phyloP scores from a whole-genome alignment of 2,329 filamentous ascomycete genomes.

The Diatrype stigma region DNA sequence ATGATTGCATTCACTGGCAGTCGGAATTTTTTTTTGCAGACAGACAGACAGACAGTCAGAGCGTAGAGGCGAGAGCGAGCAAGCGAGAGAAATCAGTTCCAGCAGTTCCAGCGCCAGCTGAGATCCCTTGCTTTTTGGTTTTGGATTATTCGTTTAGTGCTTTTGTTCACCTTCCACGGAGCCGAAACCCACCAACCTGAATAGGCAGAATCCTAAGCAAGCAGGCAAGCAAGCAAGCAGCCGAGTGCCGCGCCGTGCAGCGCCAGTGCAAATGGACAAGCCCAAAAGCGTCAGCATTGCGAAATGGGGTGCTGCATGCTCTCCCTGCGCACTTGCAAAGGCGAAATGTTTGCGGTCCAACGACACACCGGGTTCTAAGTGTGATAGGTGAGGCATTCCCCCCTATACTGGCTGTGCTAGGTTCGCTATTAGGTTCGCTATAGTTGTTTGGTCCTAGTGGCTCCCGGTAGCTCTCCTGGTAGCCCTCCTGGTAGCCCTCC shows the following conservation, averaged over 20 bases:
- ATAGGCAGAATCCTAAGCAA: not conserved
- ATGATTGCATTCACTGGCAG: not conserved
- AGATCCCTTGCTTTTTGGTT: too few relatives aligned
- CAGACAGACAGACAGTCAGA: too few relatives aligned
- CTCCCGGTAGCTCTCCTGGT: not conserved
- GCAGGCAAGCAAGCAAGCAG: slow-evolving; percentile 14
- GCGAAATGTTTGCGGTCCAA: slow-evolving; percentile 46
- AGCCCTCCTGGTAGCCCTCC: not conserved
- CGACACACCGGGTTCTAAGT: slow-evolving; percentile 33
- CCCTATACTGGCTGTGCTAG: not conserved
- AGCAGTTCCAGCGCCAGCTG: too few relatives aligned
- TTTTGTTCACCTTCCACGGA: too few relatives aligned
- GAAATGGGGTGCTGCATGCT: slow-evolving; percentile 47
- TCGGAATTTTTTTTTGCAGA: not conserved
- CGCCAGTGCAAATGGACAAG: slow-evolving; percentile 18
- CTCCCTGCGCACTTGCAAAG: slow-evolving; percentile 44
- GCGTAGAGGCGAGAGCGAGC: too few relatives aligned
- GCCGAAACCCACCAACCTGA: too few relatives aligned
- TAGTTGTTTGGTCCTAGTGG: not conserved
- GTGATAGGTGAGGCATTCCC: slow-evolving; percentile 31
- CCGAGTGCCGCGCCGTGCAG: too few relatives aligned
- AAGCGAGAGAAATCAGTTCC: too few relatives aligned
- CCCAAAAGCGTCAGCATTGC: slow-evolving; percentile 21
- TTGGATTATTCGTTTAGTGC: too few relatives aligned
- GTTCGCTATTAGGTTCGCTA: not conserved